Evolutionary conservation across 495 filamentous ascomycete species (phyloP).

Genomic region (Paragyromitra xinjiangensis): DNA sequence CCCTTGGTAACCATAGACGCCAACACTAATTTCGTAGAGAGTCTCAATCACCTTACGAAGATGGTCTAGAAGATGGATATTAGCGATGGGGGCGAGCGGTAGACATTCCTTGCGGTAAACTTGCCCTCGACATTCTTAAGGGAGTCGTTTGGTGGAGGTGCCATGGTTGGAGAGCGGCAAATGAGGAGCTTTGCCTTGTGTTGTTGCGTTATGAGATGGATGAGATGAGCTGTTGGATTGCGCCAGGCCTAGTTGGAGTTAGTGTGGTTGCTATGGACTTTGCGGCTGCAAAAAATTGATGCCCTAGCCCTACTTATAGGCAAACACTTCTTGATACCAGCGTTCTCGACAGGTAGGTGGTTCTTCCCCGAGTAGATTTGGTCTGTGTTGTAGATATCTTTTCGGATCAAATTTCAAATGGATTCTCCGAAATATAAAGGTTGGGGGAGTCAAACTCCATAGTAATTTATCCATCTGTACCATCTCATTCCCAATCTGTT

Average conservation of each 20-base stretch:
- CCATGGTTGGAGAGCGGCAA: slow-evolving; percentile 27
- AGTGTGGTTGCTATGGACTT: slow-evolving; percentile 1
- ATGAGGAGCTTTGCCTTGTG: slow-evolving; percentile 22
- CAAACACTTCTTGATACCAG: background rate
- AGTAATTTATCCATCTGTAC: too few species aligned
- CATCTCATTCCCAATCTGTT: too few species aligned
- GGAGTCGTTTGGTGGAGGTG: slow-evolving; percentile 41
- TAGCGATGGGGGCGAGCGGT: background rate
- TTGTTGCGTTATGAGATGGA: slow-evolving; percentile 21
- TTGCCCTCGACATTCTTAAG: slow-evolving; percentile 45
- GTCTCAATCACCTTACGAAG: slow-evolving; percentile 82
- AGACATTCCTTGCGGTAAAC: background rate
- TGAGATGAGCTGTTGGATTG: slow-evolving; percentile 22
- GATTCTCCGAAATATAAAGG: too few species aligned
- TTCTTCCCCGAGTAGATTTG: background rate
- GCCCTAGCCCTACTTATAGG: background rate
- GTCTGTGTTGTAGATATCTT: background rate
- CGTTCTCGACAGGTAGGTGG: background rate
- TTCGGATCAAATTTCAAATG: too few species aligned
- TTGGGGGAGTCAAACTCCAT: too few species aligned
- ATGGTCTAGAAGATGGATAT: slow-evolving; percentile 60
- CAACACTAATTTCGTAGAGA: slow-evolving; percentile 80
- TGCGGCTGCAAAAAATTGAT: background rate
- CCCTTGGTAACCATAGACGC: slow-evolving; percentile 76
- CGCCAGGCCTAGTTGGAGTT: background rate